A percentile compares a stretch with the other conserved stretches of the same genome.
These are phyloP conservation scores for Centella asiatica DNA, from an alignment of 129 eudicot genomes.

Conservation along the genomic window DNA sequence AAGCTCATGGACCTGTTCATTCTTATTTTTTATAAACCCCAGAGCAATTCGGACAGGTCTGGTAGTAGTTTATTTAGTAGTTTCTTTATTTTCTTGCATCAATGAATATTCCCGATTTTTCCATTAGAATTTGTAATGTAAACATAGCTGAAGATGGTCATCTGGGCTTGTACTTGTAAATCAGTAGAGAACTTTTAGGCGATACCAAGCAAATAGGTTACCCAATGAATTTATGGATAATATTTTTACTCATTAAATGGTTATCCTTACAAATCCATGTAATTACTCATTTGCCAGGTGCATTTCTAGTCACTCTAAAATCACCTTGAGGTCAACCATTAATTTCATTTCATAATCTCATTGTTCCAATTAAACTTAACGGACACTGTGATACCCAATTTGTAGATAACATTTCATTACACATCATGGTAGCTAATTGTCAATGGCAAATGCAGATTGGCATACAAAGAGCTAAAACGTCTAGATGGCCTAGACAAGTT, in stretches of 20 bases:
- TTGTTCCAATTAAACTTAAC: background rate
- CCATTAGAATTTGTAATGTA: too few relatives aligned
- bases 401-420: background rate
- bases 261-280: too few relatives aligned
- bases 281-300: too few relatives aligned
- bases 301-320: background rate
- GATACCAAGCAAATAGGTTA: too few relatives aligned
- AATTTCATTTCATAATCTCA: background rate
- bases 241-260: too few relatives aligned
- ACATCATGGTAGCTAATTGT: background rate
- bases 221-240: too few relatives aligned
- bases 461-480: constrained; percentile 56
- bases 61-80: background rate
- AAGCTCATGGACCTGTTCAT: background rate
- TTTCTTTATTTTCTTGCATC: background rate
- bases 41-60: background rate
- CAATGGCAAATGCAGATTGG: constrained; percentile 40
- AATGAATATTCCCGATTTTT: background rate
- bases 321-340: background rate
- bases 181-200: background rate
- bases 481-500: constrained; percentile 53
- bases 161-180: too few relatives aligned
- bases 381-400: background rate
- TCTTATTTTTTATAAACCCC: background rate
- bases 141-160: background rate